Evolutionary conservation across 2,329 filamentous ascomycete species (phyloP).

Genomic region (Massarina eburnea): DNA sequence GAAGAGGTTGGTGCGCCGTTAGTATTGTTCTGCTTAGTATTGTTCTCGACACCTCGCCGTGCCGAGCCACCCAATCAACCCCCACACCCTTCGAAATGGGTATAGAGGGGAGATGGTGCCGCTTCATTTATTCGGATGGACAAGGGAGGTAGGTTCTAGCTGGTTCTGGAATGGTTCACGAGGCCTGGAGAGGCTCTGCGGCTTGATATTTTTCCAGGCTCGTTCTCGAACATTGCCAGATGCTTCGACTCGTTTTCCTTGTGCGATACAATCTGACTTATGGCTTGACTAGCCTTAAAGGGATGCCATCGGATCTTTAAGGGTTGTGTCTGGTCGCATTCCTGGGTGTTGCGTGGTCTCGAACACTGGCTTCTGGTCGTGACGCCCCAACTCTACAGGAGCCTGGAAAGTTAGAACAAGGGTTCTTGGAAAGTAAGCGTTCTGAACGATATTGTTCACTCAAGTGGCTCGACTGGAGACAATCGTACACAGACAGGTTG

Average conservation of each 20-base stretch:
- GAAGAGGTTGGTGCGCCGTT: conserved; percentile 5
- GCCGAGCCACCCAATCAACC: background rate
- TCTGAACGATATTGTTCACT: background rate
- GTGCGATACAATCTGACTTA: background rate
- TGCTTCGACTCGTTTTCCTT: background rate
- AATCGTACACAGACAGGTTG: background rate
- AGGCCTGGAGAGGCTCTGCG: background rate
- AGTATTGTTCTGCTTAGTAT: conserved; percentile 22
- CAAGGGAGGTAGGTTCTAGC: background rate
- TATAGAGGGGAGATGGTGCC: background rate
- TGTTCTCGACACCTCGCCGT: conserved; percentile 11
- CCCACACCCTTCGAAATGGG: background rate
- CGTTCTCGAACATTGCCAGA: background rate
- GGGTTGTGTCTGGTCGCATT: no score
- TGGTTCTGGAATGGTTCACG: background rate
- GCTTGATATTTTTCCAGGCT: background rate
- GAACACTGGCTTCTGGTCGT: no score
- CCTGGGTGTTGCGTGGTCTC: no score
- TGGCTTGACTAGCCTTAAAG: background rate
- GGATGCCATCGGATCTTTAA: no score
- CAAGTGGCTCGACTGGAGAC: background rate
- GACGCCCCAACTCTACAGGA: background rate
- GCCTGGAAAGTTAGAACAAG: background rate
- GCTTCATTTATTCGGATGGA: background rate
- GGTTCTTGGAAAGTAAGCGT: background rate